Evolutionary conservation across 768 basidiomycete species (phyloP).

Genomic region (Cantharellus cinnabarinus): DNA sequence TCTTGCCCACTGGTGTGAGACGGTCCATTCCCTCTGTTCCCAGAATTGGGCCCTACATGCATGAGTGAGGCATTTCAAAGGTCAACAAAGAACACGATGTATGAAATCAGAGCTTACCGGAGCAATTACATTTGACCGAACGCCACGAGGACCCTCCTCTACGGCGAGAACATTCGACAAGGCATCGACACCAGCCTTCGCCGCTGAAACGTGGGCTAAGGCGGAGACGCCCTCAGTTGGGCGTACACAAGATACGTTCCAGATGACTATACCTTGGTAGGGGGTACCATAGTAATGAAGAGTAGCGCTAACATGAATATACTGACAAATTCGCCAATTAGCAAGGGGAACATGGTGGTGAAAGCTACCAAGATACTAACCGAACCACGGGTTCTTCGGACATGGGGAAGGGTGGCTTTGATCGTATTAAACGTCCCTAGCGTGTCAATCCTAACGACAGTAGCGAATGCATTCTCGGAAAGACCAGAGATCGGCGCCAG

Average conservation of each 20-base stretch:
- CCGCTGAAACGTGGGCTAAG: constrained; percentile 69
- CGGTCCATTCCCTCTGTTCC: constrained; percentile 41
- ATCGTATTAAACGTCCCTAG: constrained; percentile 87
- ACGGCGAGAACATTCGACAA: constrained; percentile 70
- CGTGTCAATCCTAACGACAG: constrained; percentile 90
- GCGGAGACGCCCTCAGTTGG: too few relatives aligned
- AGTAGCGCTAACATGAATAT: constrained; percentile 77
- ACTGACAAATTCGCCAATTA: constrained; percentile 14
- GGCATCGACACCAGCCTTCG: constrained; percentile 88
- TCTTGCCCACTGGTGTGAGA: constrained; percentile 6
- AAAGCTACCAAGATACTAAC: not conserved
- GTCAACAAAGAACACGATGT: not conserved
- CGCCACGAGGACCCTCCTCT: constrained; percentile 88
- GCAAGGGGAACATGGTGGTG: too few relatives aligned
- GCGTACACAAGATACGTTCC: too few relatives aligned
- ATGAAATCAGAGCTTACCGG: constrained; percentile 18
- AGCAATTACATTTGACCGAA: constrained; percentile 72
- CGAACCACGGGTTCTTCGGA: constrained; percentile 52
- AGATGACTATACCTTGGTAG: too few relatives aligned
- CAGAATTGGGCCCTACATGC: constrained; percentile 34
- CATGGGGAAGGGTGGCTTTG: constrained; percentile 66
- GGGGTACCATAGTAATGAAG: constrained; percentile 54
- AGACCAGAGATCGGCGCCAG: constrained; percentile 65
- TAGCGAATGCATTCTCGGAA: constrained; percentile 78
- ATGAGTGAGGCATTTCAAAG: not conserved